phyloP scores from a whole-genome alignment of 257 asterid genomes.

The Anisodus tanguticus region DNA sequence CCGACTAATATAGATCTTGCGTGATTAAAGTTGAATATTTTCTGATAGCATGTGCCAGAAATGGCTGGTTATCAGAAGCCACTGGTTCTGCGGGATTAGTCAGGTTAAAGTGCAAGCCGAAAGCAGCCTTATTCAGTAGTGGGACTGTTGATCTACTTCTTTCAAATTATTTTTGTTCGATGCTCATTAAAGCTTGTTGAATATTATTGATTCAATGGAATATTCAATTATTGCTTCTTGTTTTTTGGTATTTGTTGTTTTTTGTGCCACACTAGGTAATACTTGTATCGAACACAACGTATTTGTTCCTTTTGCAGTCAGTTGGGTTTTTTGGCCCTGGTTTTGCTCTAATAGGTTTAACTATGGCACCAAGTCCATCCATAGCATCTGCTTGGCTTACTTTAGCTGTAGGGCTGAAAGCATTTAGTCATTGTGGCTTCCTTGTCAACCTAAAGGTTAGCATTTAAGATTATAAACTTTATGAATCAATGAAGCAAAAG shows the following conservation, averaged over 20 bases:
- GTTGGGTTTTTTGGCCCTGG: constrained; percentile 89
- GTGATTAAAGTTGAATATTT: constrained; percentile 6
- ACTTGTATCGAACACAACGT: constrained; percentile 25
- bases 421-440: constrained; percentile 96
- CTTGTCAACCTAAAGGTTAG: constrained; percentile 94
- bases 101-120: not conserved
- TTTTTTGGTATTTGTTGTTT: constrained; percentile 20
- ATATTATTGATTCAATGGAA: not conserved
- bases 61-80: not conserved
- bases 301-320: constrained; percentile 55
- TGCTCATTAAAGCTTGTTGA: not conserved
- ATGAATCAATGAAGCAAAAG: constrained; percentile 33
- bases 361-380: constrained; percentile 74
- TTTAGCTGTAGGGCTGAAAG: constrained; percentile 89
- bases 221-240: not conserved
- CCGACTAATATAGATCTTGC: too few relatives aligned
- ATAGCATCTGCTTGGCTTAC: constrained; percentile 96
- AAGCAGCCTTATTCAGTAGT: constrained; percentile 19
- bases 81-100: not conserved
- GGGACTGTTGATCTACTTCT: not conserved
- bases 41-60: constrained; percentile 15
- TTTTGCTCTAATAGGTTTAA: constrained; percentile 74
- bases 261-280: not conserved
- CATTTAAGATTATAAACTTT: constrained; percentile 32
- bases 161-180: not conserved